These are phyloP conservation scores for Phlebopus sp. DNA, from an alignment of 1,284 basidiomycete species.

Conservation along the genomic window DNA sequence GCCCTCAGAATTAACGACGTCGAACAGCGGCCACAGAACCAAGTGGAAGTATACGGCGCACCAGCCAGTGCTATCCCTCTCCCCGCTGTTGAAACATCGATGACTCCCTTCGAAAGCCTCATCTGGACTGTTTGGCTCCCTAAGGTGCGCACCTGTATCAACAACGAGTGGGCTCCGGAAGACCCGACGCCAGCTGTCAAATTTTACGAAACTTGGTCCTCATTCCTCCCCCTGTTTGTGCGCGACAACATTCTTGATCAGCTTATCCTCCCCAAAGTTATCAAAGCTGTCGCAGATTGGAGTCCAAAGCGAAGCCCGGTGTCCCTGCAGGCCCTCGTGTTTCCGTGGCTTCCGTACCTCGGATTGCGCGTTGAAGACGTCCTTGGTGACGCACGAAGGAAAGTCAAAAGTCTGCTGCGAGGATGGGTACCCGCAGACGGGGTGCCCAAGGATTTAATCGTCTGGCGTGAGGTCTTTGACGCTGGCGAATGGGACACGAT, in stretches of 20 bases:
- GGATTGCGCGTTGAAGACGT: conserved; percentile 78
- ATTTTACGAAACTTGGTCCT: conserved; percentile 86
- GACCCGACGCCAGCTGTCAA: conserved; percentile 74
- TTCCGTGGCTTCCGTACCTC: conserved; percentile 93
- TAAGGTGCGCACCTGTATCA: conserved; percentile 85
- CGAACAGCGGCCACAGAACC: conserved; percentile 41
- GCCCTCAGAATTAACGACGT: conserved; percentile 57
- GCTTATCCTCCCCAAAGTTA: conserved; percentile 89
- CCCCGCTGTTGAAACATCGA: conserved; percentile 56
- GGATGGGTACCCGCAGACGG: conserved; percentile 76
- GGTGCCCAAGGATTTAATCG: conserved; percentile 68
- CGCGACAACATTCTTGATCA: conserved; percentile 95
- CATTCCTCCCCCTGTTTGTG: conserved; percentile 86
- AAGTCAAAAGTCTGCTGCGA: conserved; percentile 77
- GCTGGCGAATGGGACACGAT: conserved; percentile 87
- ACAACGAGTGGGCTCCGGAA: conserved; percentile 88
- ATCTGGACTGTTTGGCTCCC: conserved; percentile 96
- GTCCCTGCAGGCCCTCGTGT: conserved; percentile 79
- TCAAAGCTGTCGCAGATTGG: conserved; percentile 85
- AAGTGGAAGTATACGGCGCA: conserved; percentile 59
- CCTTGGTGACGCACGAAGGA: conserved; percentile 81
- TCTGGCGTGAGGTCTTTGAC: conserved; percentile 85
- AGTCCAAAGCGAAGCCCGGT: conserved; percentile 55
- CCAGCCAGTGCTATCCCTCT: conserved; percentile 31
- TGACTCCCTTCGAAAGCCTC: conserved; percentile 95